Evolutionary conservation across 2,329 filamentous ascomycete genomes (phyloP).

Genomic region (Fusarium sp.): DNA sequence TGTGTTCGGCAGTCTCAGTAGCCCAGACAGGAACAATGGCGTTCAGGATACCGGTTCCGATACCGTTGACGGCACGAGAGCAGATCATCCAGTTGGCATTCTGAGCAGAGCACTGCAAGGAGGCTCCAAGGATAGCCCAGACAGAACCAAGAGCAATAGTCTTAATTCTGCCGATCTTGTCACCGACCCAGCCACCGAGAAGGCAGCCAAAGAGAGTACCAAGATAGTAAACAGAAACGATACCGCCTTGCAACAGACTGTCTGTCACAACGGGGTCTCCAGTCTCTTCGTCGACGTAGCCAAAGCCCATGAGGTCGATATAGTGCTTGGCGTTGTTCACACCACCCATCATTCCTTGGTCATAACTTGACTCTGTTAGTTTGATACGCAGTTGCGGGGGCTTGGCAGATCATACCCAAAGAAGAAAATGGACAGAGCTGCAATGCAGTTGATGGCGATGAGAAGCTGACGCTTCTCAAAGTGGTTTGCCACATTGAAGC

Average conservation of each 20-base stretch:
- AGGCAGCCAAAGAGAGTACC: slow-evolving; percentile 41
- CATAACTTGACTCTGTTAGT: not conserved
- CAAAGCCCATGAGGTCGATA: slow-evolving; percentile 40
- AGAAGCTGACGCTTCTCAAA: slow-evolving; percentile 42
- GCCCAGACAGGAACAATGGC: slow-evolving; percentile 79
- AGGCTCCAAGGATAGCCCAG: slow-evolving; percentile 31
- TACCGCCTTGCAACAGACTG: slow-evolving; percentile 37
- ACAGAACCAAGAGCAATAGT: slow-evolving; percentile 31
- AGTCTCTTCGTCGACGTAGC: slow-evolving; percentile 30
- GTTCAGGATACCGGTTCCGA: slow-evolving; percentile 77
- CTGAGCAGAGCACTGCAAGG: slow-evolving; percentile 25
- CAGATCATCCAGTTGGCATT: slow-evolving; percentile 43
- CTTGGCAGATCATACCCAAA: slow-evolving; percentile 34
- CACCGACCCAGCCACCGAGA: slow-evolving; percentile 32
- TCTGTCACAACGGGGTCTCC: slow-evolving; percentile 35
- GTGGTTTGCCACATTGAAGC: slow-evolving; percentile 34
- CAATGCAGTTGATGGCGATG: slow-evolving; percentile 40
- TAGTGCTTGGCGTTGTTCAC: slow-evolving; percentile 36
- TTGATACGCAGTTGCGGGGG: not conserved
- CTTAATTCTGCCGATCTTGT: slow-evolving; percentile 35
- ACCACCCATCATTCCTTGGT: slow-evolving; percentile 41
- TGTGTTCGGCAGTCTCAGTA: slow-evolving; percentile 76
- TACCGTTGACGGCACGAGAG: slow-evolving; percentile 47
- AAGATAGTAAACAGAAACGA: slow-evolving; percentile 41
- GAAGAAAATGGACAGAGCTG: slow-evolving; percentile 42